phyloP scores from a whole-genome alignment of 108 stramenopile species.

The Mediolabrus comicus region DNA sequence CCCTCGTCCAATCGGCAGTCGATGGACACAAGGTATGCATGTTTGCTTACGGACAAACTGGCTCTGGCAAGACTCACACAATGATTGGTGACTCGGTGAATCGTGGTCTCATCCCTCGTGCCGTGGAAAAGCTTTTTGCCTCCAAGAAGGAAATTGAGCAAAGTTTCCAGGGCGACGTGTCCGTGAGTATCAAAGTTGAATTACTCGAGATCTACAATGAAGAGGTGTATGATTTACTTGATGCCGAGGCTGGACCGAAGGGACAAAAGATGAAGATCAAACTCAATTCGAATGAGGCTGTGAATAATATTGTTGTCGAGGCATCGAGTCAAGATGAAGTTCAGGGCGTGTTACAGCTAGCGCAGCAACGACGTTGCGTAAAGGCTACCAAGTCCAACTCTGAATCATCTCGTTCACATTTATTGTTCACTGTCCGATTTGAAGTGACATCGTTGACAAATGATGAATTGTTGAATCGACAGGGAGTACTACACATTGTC shows the following conservation, averaged over 20 bases:
- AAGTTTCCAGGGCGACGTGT: slow-evolving; percentile 43
- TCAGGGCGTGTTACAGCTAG: slow-evolving; percentile 49
- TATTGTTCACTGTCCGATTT: slow-evolving; percentile 84
- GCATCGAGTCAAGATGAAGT: slow-evolving; percentile 54
- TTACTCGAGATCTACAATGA: slow-evolving; percentile 99
- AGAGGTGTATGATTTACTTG: slow-evolving; percentile 88
- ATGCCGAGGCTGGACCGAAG: slow-evolving; percentile 36
- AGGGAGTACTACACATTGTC: slow-evolving; percentile 75
- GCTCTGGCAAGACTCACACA: slow-evolving; percentile 91
- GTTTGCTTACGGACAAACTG: slow-evolving; percentile 87
- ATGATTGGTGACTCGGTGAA: slow-evolving; percentile 81
- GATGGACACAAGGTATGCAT: slow-evolving; percentile 93
- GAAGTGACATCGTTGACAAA: slow-evolving; percentile 42
- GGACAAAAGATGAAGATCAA: slow-evolving; percentile 56
- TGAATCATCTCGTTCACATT: slow-evolving; percentile 78
- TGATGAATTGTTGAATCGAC: slow-evolving; percentile 43
- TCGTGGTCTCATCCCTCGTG: slow-evolving; percentile 68
- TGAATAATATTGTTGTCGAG: slow-evolving; percentile 58
- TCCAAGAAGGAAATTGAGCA: slow-evolving; percentile 61
- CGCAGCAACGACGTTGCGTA: slow-evolving; percentile 72
- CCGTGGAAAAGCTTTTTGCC: slow-evolving; percentile 80
- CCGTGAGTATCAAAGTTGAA: slow-evolving; percentile 75
- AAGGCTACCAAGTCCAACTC: slow-evolving; percentile 87
- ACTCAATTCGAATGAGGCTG: slow-evolving; percentile 63
- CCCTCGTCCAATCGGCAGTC: slow-evolving; percentile 81